A percentile compares a stretch with the other conserved stretches of the same genome.
These are phyloP conservation scores for Aspergillus pseudonomiae DNA, from an alignment of 2,329 filamentous ascomycete genomes.

Conservation along the genomic window DNA sequence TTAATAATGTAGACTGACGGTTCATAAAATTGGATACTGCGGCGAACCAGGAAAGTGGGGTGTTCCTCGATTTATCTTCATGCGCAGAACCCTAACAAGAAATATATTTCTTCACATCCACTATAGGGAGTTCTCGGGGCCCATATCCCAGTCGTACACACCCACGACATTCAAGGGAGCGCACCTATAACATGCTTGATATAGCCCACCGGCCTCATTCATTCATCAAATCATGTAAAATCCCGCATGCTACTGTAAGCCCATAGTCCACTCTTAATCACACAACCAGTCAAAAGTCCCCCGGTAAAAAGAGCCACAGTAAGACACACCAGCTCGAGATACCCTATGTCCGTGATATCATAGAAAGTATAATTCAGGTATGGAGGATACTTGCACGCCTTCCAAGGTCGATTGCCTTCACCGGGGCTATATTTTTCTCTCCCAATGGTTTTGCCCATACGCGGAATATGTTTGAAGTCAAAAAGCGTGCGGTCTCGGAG, in stretches of 20 bases:
- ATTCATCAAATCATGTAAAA: not conserved
- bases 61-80: not conserved
- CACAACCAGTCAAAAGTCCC: not conserved
- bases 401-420: not conserved
- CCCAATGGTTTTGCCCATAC: slow-evolving; percentile 8
- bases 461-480: slow-evolving; percentile 39
- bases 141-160: not conserved
- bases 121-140: not conserved
- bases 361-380: not conserved
- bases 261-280: not conserved
- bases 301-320: not conserved
- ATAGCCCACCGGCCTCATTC: not conserved
- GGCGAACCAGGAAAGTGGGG: not conserved
- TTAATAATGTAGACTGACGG: not conserved
- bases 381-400: not conserved
- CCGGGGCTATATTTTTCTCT: slow-evolving; percentile 9
- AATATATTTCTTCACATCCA: not conserved
- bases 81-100: not conserved
- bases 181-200: not conserved
- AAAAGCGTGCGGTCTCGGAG: slow-evolving; percentile 34
- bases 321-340: slow-evolving; percentile 7
- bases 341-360: not conserved
- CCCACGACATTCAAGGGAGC: not conserved
- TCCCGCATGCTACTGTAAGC: not conserved
- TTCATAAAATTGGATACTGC: too few relatives aligned